Evolutionary conservation across 2,329 filamentous ascomycete genomes (phyloP), one percentile per base, ranked within the genome.

Genomic region (Diplodia scrobiculata): DNA sequence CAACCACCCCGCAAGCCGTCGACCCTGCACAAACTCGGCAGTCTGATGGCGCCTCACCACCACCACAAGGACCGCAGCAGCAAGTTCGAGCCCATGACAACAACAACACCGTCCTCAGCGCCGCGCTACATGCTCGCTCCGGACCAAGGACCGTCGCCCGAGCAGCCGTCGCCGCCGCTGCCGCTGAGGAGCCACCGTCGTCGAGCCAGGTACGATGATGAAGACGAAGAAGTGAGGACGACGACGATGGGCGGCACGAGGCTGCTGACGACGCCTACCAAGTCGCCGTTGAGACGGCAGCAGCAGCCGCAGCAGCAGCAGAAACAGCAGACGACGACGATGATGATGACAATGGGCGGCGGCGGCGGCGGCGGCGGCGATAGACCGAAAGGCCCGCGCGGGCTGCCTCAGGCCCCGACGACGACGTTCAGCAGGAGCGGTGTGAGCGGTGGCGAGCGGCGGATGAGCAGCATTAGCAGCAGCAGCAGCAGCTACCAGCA

Each of bases 81-180:
- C 25, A 25, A 25, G 25, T 2, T 25, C 25, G 25, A 25, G 25
- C 25, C 25, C 25, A 25, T 4, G 25, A 25, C 25, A 51, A 3
- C 48, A 21, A 17, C n/a, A 36, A 11, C 25, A 6, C 14, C 36
- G 0, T 1, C 45, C 29, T 1, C 45, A 19, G 3, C 36, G 32
- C 32, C 52, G 7, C n/a, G 3, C 21, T 58, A 45, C 19, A 29
- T 32, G 13, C 54, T 58, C 36, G 54, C 41, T 17, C 36, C 36
- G 21, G 21, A 58, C 36, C 54, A 58, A 13, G 54, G 21, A 17
- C 54, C 54, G 13, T 58, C 53, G 34, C 53, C 53, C 25, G 25
- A 25, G 25, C 25, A 25, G 25, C 25, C 25, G 25, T 25, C 34
- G 11, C 14, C 19, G 36, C 11, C 7, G 19, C 34, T 13, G 2